phyloP scores from a whole-genome alignment of 441 rosid species.

The Bocquillonia castaneifolia region DNA sequence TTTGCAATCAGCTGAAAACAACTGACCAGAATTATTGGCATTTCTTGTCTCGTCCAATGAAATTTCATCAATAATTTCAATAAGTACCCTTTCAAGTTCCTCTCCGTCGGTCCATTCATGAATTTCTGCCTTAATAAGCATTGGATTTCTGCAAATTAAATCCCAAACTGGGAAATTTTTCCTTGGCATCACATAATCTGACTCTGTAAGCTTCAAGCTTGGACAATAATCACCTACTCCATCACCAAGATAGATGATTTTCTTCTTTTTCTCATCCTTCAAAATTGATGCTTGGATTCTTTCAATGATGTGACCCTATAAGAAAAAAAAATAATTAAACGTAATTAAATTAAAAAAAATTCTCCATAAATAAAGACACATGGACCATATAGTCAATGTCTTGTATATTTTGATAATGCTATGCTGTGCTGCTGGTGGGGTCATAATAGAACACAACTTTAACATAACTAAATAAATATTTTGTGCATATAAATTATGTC shows the following conservation, averaged over 20 bases:
- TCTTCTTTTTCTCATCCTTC: slow-evolving; percentile 37
- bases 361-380: too few relatives aligned
- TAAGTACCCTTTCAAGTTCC: slow-evolving; percentile 43
- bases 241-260: slow-evolving; percentile 72
- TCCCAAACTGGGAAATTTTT: slow-evolving; percentile 81
- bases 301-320: slow-evolving; percentile 53
- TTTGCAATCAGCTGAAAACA: slow-evolving; percentile 47
- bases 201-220: slow-evolving; percentile 49
- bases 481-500: not conserved
- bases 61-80: slow-evolving; percentile 30
- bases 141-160: slow-evolving; percentile 50
- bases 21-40: not conserved
- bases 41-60: slow-evolving; percentile 23
- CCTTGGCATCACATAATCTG: slow-evolving; percentile 79
- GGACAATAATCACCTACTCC: slow-evolving; percentile 82
- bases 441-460: not conserved
- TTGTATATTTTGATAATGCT: too few relatives aligned
- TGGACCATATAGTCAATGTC: too few relatives aligned
- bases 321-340: not conserved
- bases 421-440: slow-evolving; percentile 1
- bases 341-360: too few relatives aligned
- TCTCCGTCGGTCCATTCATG: slow-evolving; percentile 74
- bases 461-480: not conserved
- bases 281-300: slow-evolving; percentile 49
- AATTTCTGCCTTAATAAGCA: slow-evolving; percentile 50